Base-by-base conservation (phyloP, 768 basidiomycete genomes). In the Macrolepiota fuliginosa region DNA sequence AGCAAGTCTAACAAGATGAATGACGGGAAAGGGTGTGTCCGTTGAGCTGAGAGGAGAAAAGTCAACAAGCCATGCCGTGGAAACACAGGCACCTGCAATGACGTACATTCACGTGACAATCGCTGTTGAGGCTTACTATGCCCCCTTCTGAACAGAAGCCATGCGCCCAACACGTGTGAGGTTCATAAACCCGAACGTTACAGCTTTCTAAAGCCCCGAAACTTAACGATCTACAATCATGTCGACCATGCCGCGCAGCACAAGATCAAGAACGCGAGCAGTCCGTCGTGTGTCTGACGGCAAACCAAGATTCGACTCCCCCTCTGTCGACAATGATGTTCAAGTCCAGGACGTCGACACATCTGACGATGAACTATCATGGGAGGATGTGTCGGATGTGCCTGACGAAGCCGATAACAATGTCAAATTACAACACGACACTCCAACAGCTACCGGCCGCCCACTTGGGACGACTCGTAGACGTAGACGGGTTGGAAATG, bases 261-360 rank as follows among this genome's bases (percentile, higher is more conserved):
- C 65, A 29, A 61, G 61, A 42, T 67, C 63, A 22, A 63, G 54
- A 35, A 42, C 62, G 37, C 53, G 52, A 49, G 55, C 25, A 4
- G 5, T 55, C 6, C 46, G 46, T 47, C 50, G 35, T 4, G 22
- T 54, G 2, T 39, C 57, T 4, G 45, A 40, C 36, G 54, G 56
- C 9, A 27, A 50, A 13, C 47, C 51, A 22, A 62, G 59, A 49
- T 13, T 29, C 32, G 39, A 35, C n/a, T 42, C 49, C 4, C 22
- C 54, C 19, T 24, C 40, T 22, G 42, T 36, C 35, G 65, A 65
- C 53, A 65, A 72, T 5, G 54, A 49, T 29, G 64, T 29, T 42
- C 81, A 77, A 80, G 74, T 76, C 62, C 77, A 80, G 57, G 63
- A 64, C 27, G 62, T 9, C 46, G 36, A 49, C 17, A 6, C 36